phyloP scores from a whole-genome alignment of 2,329 filamentous ascomycete genomes.

The Xylariaceae sp. region DNA sequence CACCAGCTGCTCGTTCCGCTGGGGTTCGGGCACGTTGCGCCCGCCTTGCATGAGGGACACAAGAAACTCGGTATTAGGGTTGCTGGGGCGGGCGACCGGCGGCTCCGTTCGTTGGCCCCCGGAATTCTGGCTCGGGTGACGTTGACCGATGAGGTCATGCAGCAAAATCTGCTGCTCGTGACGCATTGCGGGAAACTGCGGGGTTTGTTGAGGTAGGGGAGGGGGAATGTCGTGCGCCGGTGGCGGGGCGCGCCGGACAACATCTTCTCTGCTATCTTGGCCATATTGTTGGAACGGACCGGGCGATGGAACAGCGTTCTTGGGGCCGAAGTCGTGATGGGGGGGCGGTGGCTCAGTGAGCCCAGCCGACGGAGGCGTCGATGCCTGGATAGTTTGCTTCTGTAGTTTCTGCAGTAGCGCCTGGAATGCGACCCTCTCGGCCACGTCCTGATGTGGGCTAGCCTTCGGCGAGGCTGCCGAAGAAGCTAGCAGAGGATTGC shows the following conservation, averaged over 20 bases:
- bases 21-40: conserved; percentile 44
- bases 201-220: conserved; percentile 42
- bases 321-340: conserved; percentile 29
- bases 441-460: conserved; percentile 44
- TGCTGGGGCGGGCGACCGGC: conserved; percentile 39
- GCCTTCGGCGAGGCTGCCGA: conserved; percentile 22
- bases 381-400: conserved; percentile 41
- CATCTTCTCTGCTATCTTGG: conserved; percentile 41
- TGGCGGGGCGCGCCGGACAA: conserved; percentile 36
- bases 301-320: conserved; percentile 41
- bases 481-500: conserved; percentile 29
- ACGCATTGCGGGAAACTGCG: conserved; percentile 42
- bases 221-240: conserved; percentile 49
- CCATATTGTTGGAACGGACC: conserved; percentile 44
- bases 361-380: conserved; percentile 39
- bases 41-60: conserved; percentile 71
- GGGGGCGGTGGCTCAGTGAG: conserved; percentile 27
- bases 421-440: conserved; percentile 83
- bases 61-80: conserved; percentile 73
- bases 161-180: conserved; percentile 54
- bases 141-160: conserved; percentile 55
- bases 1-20: conserved; percentile 47
- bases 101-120: conserved; percentile 42
- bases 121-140: conserved; percentile 51
- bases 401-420: conserved; percentile 78